Evolutionary conservation across 2,329 filamentous ascomycete species (phyloP), one percentile per base, ranked within the genome.

Genomic region (Celoporthe dispersa): DNA sequence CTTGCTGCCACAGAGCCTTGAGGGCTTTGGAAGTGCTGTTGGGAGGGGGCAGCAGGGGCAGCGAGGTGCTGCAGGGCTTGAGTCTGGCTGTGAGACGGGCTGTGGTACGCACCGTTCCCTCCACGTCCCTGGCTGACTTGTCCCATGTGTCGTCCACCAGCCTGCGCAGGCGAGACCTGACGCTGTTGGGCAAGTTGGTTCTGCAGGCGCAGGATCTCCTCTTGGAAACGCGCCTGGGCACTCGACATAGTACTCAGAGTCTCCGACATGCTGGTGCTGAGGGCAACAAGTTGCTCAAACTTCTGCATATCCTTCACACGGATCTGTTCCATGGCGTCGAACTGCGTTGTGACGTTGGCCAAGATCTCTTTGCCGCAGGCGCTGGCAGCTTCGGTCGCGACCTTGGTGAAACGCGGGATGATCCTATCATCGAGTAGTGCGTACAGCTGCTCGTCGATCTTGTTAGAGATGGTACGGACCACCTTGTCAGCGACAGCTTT

Each of bases 401-500:
- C 84, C 66, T 86, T 87, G 65, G 88, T 87, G 73, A 95, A 85
- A 14, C 88, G 84, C 1, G 92, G 91, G 1, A 88, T 83, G n/a
- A 96, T 84, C 39, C 87, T 87, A 71, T 85, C 86, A 57, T 88
- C 85, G 51, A 95, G 80, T 12, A 87, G 83, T 48, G 85, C 84
- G 19, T 86, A 80, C 64, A 97, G 84, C 69, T 92, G 90, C 68
- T 88, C 85, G 76, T 97, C 92, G 37, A 97, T 84, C 68, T 88
- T 89, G 59, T 87, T 82, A 5, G 88, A 83, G 39, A 97, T 86
- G 64, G 87, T 89, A 73, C 88, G 87, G 2, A 89, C 85, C 44
- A 97, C 86, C 65, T 90, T 87, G 67, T 97, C 93, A 4, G 91
- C 87, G 68, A 98, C 88, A 8, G 86, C 82, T 75, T 91, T 91